Base-by-base conservation (phyloP, 2,329 filamentous ascomycete genomes). In the Alternaria sp. region DNA sequence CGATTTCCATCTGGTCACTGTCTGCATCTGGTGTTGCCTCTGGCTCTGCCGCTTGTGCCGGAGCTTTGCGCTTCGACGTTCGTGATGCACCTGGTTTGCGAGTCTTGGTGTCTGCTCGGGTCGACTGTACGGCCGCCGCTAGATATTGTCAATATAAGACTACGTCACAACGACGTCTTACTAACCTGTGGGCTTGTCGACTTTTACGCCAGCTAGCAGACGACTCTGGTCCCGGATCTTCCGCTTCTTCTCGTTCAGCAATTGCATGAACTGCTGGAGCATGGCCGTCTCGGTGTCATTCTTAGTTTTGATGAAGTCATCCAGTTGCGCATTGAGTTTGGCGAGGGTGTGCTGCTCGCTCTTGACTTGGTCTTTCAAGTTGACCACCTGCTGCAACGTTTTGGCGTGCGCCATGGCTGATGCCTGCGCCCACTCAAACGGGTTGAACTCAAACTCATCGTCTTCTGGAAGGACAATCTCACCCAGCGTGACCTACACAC, bases 181-280 rank as follows among this genome's bases (percentile, higher is more conserved):
- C 73, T 53, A 64, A 79, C 78, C 75, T 51, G 66, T 71, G 11
- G 66, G 46, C 50, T 74, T 71, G 55, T 79, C 77, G 11, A 80
- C 75, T 56, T 89, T 88, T 74, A 87, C 86, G 28, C 82, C 80
- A 15, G 83, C 82, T 23, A 93, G 79, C 20, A 91, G 79, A 43
- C 87, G 85, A 71, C 91, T 89, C 79, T 93, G 91, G 71, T 93
- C 87, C 46, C 92, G 82, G 54, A 94, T 94, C 79, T 92, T 94
- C 56, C 90, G 82, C 79, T 94, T 94, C 82, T 95, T 95, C 76
- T 91, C 88, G 70, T 94, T 94, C 2, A 94, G 81, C 3, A 95
- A 82, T 59, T 87, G 83, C 58, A 87, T 86, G 70, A 93, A 93
- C 75, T 92, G 93, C 64, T 87, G 86, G 2, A 94, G 79, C 60